A percentile compares a stretch with the other conserved stretches of the same genome.
These are phyloP conservation scores for Closterium sp. DNA, from an alignment of 139 green algal genomes.

Conservation along the genomic window DNA sequence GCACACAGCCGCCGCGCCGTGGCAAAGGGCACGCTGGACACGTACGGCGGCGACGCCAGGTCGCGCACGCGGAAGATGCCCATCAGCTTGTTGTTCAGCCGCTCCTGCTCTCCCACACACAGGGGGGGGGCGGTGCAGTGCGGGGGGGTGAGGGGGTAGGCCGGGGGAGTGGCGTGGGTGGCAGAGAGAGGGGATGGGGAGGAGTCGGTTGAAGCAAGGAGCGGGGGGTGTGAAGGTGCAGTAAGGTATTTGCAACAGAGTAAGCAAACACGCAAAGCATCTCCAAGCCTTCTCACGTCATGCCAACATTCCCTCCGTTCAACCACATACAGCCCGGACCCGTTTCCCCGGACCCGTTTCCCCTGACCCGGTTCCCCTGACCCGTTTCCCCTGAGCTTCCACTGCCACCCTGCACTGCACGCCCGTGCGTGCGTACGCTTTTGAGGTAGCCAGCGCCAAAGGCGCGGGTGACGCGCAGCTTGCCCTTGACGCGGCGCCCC, in stretches of 20 bases:
- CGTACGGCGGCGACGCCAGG: constrained; percentile 27
- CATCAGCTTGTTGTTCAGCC: constrained; percentile 39
- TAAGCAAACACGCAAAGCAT: not conserved
- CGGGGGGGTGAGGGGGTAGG: not conserved
- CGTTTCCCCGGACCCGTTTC: not conserved
- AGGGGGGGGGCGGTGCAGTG: not conserved
- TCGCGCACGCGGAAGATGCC: constrained; percentile 31
- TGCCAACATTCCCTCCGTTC: not conserved
- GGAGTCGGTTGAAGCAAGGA: not conserved
- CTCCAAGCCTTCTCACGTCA: not conserved
- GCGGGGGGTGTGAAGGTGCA: not conserved
- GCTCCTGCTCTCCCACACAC: not conserved
- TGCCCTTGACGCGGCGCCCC: constrained; percentile 26
- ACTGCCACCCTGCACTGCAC: not conserved
- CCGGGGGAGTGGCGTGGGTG: not conserved
- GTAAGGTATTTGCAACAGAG: not conserved
- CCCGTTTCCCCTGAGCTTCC: not conserved
- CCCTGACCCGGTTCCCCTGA: not conserved
- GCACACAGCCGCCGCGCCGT: not conserved
- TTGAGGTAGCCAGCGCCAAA: constrained; percentile 47
- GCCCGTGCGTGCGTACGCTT: not conserved
- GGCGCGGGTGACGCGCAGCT: constrained; percentile 33
- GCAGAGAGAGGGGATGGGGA: not conserved
- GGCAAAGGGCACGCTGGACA: constrained; percentile 17
- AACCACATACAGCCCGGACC: not conserved